Evolutionary conservation across 257 asterid genomes (phyloP).

Genomic region (Gentiana straminea): DNA sequence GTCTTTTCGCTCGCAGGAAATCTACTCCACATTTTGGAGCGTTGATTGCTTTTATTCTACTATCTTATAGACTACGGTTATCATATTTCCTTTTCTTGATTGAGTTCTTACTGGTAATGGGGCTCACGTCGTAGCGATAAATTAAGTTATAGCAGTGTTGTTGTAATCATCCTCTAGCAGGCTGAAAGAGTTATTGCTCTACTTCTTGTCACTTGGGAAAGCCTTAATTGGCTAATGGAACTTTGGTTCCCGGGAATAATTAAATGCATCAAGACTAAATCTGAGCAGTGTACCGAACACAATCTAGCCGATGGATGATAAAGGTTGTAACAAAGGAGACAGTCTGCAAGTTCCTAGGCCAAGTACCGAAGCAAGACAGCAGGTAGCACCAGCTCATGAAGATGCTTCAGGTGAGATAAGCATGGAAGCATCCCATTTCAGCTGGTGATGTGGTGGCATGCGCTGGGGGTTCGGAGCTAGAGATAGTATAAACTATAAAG

Average conservation of each 20-base stretch:
- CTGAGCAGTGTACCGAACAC: slow-evolving; percentile 1
- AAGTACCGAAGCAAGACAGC: slow-evolving; percentile 10
- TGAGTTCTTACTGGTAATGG: too few relatives aligned
- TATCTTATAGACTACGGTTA: too few relatives aligned
- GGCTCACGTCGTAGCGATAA: too few relatives aligned
- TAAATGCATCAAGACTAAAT: slow-evolving; percentile 14
- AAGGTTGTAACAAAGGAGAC: slow-evolving; percentile 10
- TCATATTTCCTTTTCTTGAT: too few relatives aligned
- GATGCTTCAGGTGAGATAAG: slow-evolving; percentile 27
- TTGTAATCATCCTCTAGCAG: too few relatives aligned
- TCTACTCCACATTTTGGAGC: too few relatives aligned
- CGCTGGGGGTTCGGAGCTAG: slow-evolving; percentile 94
- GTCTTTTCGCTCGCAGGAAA: too few relatives aligned
- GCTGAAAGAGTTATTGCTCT: too few relatives aligned
- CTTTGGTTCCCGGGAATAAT: not conserved
- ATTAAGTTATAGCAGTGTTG: too few relatives aligned
- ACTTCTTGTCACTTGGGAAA: too few relatives aligned
- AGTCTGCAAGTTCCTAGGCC: slow-evolving; percentile 10
- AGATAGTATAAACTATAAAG: slow-evolving; percentile 26
- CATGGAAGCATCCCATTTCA: slow-evolving; percentile 56
- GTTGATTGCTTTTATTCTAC: too few relatives aligned
- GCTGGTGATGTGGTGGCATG: slow-evolving; percentile 51
- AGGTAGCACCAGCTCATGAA: slow-evolving; percentile 2
- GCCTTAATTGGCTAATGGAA: too few relatives aligned
- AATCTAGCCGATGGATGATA: slow-evolving; percentile 3